These are phyloP conservation scores for Mucor piriformis DNA, from an alignment of 371 early-diverging fungal genomes.

Conservation along the genomic window DNA sequence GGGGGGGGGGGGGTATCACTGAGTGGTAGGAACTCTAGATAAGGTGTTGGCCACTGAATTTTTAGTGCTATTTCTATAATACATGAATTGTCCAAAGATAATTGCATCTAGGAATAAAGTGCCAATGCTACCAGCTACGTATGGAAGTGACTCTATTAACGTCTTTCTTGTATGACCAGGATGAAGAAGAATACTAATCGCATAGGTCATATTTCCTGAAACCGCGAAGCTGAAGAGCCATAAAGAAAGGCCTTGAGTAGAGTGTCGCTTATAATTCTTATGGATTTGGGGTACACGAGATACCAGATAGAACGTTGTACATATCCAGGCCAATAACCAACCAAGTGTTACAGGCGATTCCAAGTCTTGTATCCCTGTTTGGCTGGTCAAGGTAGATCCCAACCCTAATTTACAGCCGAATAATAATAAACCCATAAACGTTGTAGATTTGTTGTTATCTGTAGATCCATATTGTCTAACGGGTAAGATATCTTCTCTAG, in stretches of 20 bases:
- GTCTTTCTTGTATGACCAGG: conserved; percentile 39
- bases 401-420: conserved; percentile 6
- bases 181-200: conserved; percentile 55
- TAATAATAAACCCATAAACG: conserved; percentile 16
- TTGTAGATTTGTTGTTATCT: not conserved
- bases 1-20: not conserved
- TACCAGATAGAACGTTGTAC: conserved; percentile 62
- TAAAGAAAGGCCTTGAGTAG: conserved; percentile 65
- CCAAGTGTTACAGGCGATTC: conserved; percentile 38
- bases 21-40: not conserved
- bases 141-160: conserved; percentile 34
- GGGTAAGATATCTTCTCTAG: not conserved
- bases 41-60: not conserved
- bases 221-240: conserved; percentile 68
- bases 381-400: not conserved
- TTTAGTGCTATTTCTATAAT: conserved; percentile 17
- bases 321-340: conserved; percentile 61
- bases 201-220: conserved; percentile 68
- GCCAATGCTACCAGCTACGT: conserved; percentile 37
- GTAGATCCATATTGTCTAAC: conserved; percentile 1
- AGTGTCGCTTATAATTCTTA: conserved; percentile 60
- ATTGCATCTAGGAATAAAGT: conserved; percentile 35
- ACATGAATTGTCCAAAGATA: conserved; percentile 37
- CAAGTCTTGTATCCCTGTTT: not conserved
- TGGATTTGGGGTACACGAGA: conserved; percentile 71